Evolutionary conservation across 108 stramenopile species (phyloP).

Genomic region (Nitzschia sp.): DNA sequence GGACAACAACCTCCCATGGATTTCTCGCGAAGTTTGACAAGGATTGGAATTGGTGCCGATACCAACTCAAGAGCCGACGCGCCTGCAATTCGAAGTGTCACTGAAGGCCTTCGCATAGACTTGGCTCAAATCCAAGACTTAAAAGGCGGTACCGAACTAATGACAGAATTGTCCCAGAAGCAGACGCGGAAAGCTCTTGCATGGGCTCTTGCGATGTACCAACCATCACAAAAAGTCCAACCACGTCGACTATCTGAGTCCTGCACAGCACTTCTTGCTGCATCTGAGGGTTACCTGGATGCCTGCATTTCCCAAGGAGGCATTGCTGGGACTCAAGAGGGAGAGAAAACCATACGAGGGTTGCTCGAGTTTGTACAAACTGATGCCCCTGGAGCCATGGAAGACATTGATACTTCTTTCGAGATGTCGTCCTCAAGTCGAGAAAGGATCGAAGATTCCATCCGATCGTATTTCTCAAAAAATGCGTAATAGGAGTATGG

Average conservation of each 20-base stretch:
- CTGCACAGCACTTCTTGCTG: slow-evolving; percentile 68
- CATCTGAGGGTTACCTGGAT: slow-evolving; percentile 69
- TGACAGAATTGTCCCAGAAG: slow-evolving; percentile 43
- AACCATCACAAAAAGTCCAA: slow-evolving; percentile 48
- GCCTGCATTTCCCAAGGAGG: slow-evolving; percentile 52
- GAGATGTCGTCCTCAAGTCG: slow-evolving; percentile 55
- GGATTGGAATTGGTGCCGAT: slow-evolving; percentile 87
- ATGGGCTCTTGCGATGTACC: slow-evolving; percentile 84
- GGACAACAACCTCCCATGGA: slow-evolving; percentile 79
- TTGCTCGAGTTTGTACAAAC: slow-evolving; percentile 56
- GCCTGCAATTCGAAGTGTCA: slow-evolving; percentile 75
- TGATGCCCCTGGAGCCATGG: slow-evolving; percentile 40
- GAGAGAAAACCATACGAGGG: slow-evolving; percentile 46
- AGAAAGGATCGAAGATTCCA: slow-evolving; percentile 47
- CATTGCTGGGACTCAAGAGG: slow-evolving; percentile 56
- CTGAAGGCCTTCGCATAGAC: slow-evolving; percentile 76
- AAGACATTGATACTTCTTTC: slow-evolving; percentile 60
- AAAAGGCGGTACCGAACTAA: slow-evolving; percentile 45
- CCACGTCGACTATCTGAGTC: slow-evolving; percentile 55
- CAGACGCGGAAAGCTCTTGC: slow-evolving; percentile 59
- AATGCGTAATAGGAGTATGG: too few species aligned
- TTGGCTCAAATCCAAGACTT: slow-evolving; percentile 76
- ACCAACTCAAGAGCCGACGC: slow-evolving; percentile 86
- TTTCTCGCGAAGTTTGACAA: slow-evolving; percentile 77
- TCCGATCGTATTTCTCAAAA: slow-evolving; percentile 51